Conservation (phyloP, 2,329 filamentous ascomycete species). For the Chaetoscypha palmicola region DNA sequence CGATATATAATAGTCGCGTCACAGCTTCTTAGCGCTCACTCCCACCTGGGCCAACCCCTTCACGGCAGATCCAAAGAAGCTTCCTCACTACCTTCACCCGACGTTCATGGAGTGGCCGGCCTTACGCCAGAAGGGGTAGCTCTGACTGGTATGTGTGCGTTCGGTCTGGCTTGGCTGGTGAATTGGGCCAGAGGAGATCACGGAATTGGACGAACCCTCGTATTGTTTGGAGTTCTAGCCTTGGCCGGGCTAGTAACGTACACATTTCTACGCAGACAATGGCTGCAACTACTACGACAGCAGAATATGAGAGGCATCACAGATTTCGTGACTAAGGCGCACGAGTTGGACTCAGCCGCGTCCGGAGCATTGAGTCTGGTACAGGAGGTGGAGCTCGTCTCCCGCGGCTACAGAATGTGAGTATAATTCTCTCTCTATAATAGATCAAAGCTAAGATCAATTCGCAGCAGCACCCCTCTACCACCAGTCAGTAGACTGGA, state of each 20-base stretch:
- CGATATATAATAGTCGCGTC: constrained; percentile 90
- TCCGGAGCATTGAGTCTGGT: constrained; percentile 73
- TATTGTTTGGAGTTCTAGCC: constrained; percentile 40
- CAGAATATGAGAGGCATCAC: constrained; percentile 65
- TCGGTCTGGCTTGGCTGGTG: constrained; percentile 52
- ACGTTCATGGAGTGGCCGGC: constrained; percentile 30
- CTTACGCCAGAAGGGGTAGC: constrained; percentile 60
- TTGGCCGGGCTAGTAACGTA: constrained; percentile 55
- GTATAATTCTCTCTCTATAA: constrained; percentile 27
- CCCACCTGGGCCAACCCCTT: constrained; percentile 39
- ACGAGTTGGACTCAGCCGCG: constrained; percentile 72
- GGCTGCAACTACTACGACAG: constrained; percentile 70
- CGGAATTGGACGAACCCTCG: constrained; percentile 49
- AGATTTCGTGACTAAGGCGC: constrained; percentile 63
- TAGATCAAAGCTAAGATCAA: constrained; percentile 12
- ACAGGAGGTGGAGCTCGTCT: constrained; percentile 93
- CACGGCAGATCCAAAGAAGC: constrained; percentile 21
- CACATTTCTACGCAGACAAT: constrained; percentile 69
- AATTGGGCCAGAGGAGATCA: constrained; percentile 59
- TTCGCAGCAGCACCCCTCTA: constrained; percentile 68
- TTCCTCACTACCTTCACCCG: constrained; percentile 11
- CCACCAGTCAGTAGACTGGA: constrained; percentile 91
- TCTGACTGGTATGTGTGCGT: constrained; percentile 55
- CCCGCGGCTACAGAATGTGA: constrained; percentile 79
- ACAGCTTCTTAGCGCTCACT: constrained; percentile 71